Conservation (phyloP, 352 stramenopile genomes). For the Pythium coloratum region DNA sequence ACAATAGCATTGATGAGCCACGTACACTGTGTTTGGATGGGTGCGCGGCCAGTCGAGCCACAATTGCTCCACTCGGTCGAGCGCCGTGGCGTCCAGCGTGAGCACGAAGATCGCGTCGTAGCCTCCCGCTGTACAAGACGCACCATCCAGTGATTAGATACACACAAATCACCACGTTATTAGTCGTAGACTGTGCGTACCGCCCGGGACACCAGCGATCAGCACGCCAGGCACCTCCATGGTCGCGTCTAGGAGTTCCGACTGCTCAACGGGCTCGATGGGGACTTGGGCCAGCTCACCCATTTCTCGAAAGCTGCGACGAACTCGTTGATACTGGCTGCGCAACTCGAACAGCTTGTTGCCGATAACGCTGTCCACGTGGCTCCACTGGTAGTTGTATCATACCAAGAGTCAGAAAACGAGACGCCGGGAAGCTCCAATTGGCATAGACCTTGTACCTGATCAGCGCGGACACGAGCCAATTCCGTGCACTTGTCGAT, state of each 20-base stretch:
- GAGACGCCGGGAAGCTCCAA: no score
- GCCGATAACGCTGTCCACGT: constrained; percentile 36
- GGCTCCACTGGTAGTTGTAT: constrained; percentile 40
- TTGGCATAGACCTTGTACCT: constrained; percentile 5
- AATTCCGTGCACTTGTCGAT: constrained; percentile 4
- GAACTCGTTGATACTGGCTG: constrained; percentile 74
- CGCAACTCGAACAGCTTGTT: constrained; percentile 54
- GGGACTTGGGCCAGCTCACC: constrained; percentile 86
- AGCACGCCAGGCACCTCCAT: constrained; percentile 92
- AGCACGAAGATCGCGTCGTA: constrained; percentile 96
- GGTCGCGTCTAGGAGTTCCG: constrained; percentile 91
- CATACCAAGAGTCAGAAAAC: no score
- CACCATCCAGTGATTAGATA: not conserved
- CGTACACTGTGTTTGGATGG: constrained; percentile 49
- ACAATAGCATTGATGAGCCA: not conserved
- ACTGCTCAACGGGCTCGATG: constrained; percentile 93
- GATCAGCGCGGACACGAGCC: constrained; percentile 7
- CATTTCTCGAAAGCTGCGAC: constrained; percentile 89
- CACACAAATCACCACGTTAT: not conserved
- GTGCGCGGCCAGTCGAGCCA: constrained; percentile 69
- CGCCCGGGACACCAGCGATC: constrained; percentile 92
- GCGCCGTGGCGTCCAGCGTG: constrained; percentile 56
- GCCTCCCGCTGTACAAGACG: constrained; percentile 77
- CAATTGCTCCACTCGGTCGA: constrained; percentile 66
- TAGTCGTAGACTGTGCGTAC: constrained; percentile 26